Evolutionary conservation across 306 rosid species (phyloP).

Genomic region (Ammopiptanthus mongolicus): DNA sequence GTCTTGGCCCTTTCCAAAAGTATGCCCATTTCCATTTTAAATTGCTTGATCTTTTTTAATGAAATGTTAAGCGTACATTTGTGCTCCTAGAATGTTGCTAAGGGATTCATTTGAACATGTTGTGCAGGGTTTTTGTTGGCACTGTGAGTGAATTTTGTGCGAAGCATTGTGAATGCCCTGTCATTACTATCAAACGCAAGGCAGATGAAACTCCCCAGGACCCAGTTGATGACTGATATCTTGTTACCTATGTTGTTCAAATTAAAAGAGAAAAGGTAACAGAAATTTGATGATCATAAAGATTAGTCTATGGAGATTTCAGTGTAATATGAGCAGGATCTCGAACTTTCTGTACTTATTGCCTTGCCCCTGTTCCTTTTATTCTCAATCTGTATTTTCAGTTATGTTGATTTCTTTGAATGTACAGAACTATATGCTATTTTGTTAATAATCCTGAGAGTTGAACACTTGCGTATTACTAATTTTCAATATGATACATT

Average conservation of each 20-base stretch:
- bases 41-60: neutral
- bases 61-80: neutral
- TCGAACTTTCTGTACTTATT: neutral
- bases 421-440: constrained; percentile 12
- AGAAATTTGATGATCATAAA: neutral
- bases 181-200: constrained; percentile 82
- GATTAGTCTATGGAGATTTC: constrained; percentile 14
- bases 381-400: neutral
- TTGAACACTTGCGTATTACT: neutral
- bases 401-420: constrained; percentile 8
- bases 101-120: neutral
- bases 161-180: constrained; percentile 99
- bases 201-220: constrained; percentile 79
- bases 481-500: neutral
- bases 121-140: constrained; percentile 88
- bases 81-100: neutral
- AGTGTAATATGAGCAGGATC: neutral
- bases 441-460: neutral
- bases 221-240: constrained; percentile 83
- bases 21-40: constrained; percentile 7
- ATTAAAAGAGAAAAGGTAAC: neutral
- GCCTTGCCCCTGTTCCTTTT: neutral
- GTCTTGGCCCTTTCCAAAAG: constrained; percentile 98
- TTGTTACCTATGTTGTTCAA: constrained; percentile 1
- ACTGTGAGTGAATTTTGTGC: constrained; percentile 91